Conservation (phyloP, 345 rosid species). For the Aurinia saxatilis region DNA sequence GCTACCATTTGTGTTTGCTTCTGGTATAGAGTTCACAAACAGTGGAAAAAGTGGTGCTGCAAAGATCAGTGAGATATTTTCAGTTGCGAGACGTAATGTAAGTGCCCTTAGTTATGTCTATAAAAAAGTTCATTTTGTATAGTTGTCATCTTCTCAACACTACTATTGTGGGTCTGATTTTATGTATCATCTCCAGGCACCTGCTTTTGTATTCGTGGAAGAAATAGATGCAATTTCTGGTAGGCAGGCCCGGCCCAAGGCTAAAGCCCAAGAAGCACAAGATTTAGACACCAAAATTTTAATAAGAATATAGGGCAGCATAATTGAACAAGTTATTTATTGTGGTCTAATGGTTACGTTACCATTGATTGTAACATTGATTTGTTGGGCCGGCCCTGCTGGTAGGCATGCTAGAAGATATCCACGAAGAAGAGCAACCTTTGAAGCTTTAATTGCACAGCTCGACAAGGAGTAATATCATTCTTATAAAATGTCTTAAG, state of each 20-base stretch:
- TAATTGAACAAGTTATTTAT: no score
- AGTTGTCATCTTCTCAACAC: background rate
- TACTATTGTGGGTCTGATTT: no score
- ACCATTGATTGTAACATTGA: no score
- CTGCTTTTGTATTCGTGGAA: constrained; percentile 92
- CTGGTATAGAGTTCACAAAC: constrained; percentile 94
- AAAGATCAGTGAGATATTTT: constrained; percentile 87
- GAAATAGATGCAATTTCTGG: constrained; percentile 97
- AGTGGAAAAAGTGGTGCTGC: constrained; percentile 90
- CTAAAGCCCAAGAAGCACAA: no score
- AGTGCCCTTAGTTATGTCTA: constrained; percentile 20
- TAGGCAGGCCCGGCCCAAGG: no score
- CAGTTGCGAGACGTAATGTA: constrained; percentile 91
- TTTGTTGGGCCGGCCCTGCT: no score
- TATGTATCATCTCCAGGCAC: constrained; percentile 72
- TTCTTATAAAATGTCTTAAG: no score
- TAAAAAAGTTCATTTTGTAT: constrained; percentile 6
- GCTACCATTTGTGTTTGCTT: constrained; percentile 88
- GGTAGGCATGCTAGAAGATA: constrained; percentile 91
- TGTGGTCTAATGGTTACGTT: no score
- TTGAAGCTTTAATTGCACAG: constrained; percentile 84
- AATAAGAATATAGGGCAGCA: no score
- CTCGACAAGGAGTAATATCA: constrained; percentile 97
- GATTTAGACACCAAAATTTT: no score
- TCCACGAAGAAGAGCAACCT: constrained; percentile 78